These are phyloP conservation scores for Blastocystis sp. DNA, from an alignment of 352 stramenopile genomes.

Conservation along the genomic window DNA sequence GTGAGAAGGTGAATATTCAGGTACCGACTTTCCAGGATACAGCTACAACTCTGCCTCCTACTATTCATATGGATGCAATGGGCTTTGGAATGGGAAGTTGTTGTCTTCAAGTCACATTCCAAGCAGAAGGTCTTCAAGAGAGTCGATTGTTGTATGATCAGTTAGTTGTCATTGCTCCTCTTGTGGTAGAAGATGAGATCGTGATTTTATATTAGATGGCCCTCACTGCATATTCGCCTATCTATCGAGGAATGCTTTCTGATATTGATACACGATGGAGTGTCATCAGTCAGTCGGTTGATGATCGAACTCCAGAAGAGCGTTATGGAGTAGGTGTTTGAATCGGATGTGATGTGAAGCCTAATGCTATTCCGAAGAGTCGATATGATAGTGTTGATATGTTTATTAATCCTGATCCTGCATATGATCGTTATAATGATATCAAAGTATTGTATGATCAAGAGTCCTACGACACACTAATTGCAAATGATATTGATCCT, in stretches of 20 bases:
- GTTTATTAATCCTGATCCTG: conserved; percentile 63
- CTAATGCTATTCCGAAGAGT: conserved; percentile 81
- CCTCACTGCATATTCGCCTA: conserved; percentile 91
- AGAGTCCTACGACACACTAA: conserved; percentile 80
- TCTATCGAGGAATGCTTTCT: conserved; percentile 83
- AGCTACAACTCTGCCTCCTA: conserved; percentile 68
- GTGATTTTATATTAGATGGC: conserved; percentile 71
- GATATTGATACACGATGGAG: conserved; percentile 86
- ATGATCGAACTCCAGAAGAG: conserved; percentile 82
- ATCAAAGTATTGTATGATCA: conserved; percentile 88
- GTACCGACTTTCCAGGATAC: conserved; percentile 77
- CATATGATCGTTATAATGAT: conserved; percentile 76
- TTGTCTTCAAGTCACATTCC: conserved; percentile 85
- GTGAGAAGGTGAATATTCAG: conserved; percentile 78
- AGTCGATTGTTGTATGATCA: conserved; percentile 98
- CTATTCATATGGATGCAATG: conserved; percentile 98
- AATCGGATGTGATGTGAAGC: conserved; percentile 6
- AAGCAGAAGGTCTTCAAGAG: conserved; percentile 91
- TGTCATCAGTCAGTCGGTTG: conserved; percentile 90
- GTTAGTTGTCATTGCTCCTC: conserved; percentile 90
- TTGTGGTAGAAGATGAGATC: conserved; percentile 73
- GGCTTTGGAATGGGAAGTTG: conserved; percentile 99
- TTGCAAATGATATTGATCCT: conserved; percentile 82
- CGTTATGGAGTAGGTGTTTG: conserved; percentile 60
- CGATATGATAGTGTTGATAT: conserved; percentile 77